These are phyloP conservation scores for Cryoendolithus antarcticus DNA, from an alignment of 2,329 filamentous ascomycete species.

Conservation along the genomic window DNA sequence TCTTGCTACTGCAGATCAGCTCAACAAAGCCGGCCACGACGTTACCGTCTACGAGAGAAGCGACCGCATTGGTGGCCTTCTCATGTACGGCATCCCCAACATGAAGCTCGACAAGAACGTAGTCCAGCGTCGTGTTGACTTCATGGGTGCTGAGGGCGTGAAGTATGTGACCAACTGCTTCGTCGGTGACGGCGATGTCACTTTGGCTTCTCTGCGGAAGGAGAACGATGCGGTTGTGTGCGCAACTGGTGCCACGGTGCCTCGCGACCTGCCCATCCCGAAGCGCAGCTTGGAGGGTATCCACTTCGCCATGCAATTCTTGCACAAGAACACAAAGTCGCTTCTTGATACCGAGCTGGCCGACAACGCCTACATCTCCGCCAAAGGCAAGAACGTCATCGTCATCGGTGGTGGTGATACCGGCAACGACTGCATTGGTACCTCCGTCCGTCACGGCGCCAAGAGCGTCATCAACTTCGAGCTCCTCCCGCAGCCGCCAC, in stretches of 20 bases:
- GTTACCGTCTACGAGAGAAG: slow-evolving; percentile 90
- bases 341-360: slow-evolving; percentile 80
- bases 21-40: slow-evolving; percentile 80
- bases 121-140: slow-evolving; percentile 87
- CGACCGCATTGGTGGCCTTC: slow-evolving; percentile 76
- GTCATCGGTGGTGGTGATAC: slow-evolving; percentile 97
- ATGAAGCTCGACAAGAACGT: slow-evolving; percentile 99
- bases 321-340: slow-evolving; percentile 96
- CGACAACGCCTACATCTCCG: slow-evolving; percentile 79
- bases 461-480: slow-evolving; percentile 97
- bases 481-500: slow-evolving; percentile 80
- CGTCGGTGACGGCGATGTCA: slow-evolving; percentile 60
- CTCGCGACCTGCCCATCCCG: slow-evolving; percentile 82
- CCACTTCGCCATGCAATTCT: slow-evolving; percentile 93
- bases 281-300: slow-evolving; percentile 79
- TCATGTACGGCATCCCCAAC: slow-evolving; percentile 98
- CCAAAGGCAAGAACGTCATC: slow-evolving; percentile 89
- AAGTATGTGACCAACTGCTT: slow-evolving; percentile 66
- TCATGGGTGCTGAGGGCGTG: slow-evolving; percentile 84
- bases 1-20: slow-evolving; percentile 80
- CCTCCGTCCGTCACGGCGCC: slow-evolving; percentile 85
- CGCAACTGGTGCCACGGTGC: slow-evolving; percentile 84
- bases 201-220: slow-evolving; percentile 58
- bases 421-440: slow-evolving; percentile 95
- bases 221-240: slow-evolving; percentile 76